phyloP scores from a whole-genome alignment of 2,329 filamentous ascomycete genomes.

The Leptosphaerulina australis region DNA sequence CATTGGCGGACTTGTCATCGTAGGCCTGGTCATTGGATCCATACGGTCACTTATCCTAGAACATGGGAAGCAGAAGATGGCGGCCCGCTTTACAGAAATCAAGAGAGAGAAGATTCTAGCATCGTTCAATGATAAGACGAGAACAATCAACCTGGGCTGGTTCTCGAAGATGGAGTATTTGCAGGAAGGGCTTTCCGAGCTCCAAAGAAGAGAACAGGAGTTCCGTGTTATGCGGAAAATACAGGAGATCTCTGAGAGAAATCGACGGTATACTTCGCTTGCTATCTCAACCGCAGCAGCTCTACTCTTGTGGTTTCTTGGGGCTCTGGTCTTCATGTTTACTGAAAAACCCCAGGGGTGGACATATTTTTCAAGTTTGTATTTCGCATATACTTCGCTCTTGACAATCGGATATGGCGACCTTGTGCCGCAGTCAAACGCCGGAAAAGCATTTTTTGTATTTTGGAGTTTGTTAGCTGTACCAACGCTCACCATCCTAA shows the following conservation, averaged over 20 bases:
- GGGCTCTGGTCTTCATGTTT: slow-evolving; percentile 57
- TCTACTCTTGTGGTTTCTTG: slow-evolving; percentile 53
- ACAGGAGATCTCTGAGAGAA: slow-evolving; percentile 45
- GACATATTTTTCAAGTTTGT: slow-evolving; percentile 60
- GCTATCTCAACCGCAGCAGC: slow-evolving; percentile 48
- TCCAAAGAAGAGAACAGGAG: slow-evolving; percentile 55
- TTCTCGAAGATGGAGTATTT: slow-evolving; percentile 51
- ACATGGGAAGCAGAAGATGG: slow-evolving; percentile 58
- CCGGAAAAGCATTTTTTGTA: slow-evolving; percentile 62
- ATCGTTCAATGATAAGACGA: slow-evolving; percentile 47
- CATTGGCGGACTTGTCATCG: slow-evolving; percentile 60
- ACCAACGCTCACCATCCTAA: slow-evolving; percentile 61
- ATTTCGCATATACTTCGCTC: slow-evolving; percentile 60
- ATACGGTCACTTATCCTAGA: slow-evolving; percentile 59
- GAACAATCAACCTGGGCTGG: slow-evolving; percentile 52
- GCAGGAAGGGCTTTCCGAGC: slow-evolving; percentile 48
- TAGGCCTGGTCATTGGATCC: slow-evolving; percentile 62
- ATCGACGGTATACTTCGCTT: slow-evolving; percentile 51
- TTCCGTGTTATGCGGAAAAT: slow-evolving; percentile 53
- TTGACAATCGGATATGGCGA: slow-evolving; percentile 64
- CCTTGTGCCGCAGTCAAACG: slow-evolving; percentile 54
- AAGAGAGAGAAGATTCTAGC: slow-evolving; percentile 53
- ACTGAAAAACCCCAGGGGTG: slow-evolving; percentile 55
- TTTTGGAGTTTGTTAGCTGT: slow-evolving; percentile 63
- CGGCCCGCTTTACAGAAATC: slow-evolving; percentile 57